Evolutionary conservation across 176 grass and related monocot genomes (phyloP), one percentile per base, ranked within the genome.

Genomic region (Cenchrus americanus): DNA sequence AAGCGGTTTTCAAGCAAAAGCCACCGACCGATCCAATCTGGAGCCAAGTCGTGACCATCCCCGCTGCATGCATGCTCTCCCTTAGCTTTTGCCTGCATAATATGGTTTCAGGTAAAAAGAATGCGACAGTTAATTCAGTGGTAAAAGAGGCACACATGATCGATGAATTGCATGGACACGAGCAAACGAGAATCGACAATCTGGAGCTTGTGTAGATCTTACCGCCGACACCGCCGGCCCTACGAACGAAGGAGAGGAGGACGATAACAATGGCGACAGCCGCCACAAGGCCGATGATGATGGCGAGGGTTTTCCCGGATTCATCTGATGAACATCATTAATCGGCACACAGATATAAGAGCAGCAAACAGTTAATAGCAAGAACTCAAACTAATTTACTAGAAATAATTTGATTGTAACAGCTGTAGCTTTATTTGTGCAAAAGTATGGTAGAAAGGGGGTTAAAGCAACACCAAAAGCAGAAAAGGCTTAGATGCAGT

Each of bases 71-170:
- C 63, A 74, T 59, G 34, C 63, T 8, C 10, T 7, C 47, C 27
- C 82, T 52, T 87, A 81, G 78, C 51, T 90, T 94, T 97, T 97
- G 83, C 94, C 94, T 97, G 89, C 79, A 90, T 86, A 59, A 90
- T 86, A 59, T 46, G 8, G 30, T 91, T 84, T 84, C 68, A 65
- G 50, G 27, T 64, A 77, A 82, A 37, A 74, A 75, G 14, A 61
- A 13, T 62, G 59, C 59, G 13, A 7, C 14, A 14, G 53, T 40
- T 44, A 7, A 49, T 30, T 30, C 27, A 30, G 27, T 30, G 42
- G 21, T 23, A 70, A 47, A 46, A 23, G 58, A n/a, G 21, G 59
- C 2, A 55, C 30, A 10, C 19, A 37, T 59, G 51, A 37, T 66
- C 59, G 48, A 55, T 83, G 72, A 57, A 71, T 81, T 37, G 47